Evolutionary conservation across 371 early-diverging fungal species (phyloP), one percentile per base, ranked within the genome.

Genomic region (Blakeslea trispora): DNA sequence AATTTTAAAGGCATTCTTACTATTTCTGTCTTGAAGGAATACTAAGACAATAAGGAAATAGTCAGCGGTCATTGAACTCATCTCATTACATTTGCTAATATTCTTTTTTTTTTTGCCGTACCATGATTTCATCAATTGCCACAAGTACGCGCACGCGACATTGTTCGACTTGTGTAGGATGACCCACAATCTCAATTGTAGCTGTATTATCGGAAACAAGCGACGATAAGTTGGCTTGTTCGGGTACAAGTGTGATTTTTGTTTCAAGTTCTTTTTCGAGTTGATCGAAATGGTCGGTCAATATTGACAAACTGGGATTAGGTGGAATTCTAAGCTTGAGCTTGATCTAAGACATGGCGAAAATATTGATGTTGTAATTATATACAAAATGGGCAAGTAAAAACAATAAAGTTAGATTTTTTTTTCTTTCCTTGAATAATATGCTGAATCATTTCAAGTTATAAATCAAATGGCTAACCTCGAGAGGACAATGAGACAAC

Each of bases 61-160:
- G 11, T 81, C 44, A 91, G 59, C 37, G 37, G 37, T 37, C 13
- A 37, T 37, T 37, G 2, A 37, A 37, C 14, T 37, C 37, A 11
- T n/a, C n/a, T n/a, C n/a, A n/a, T n/a, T n/a, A n/a, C n/a, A n/a
- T n/a, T n/a, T n/a, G n/a, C n/a, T n/a, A n/a, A n/a, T n/a, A n/a
- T 53, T 44, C 48, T 46, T 52, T 44, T 45, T 31, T 32, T 19
- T 2, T 39, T 17, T 45, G 1, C 21, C 55, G 62, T 70, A 78
- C 78, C 68, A 64, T 56, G 11, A 53, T 23, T 59, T 75, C 74
- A 48, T 79, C 79, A 8, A 79, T 57, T 10, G 64, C 51, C 14
- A 74, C 69, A 14, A 79, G 56, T 13, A 75, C 57, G 40, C 74
- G 70, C 28, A 79, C 66, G 14, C 76, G 74, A 42, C 74, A 71